Conservation (phyloP, 306 rosid genomes). For the Quercus suber region DNA sequence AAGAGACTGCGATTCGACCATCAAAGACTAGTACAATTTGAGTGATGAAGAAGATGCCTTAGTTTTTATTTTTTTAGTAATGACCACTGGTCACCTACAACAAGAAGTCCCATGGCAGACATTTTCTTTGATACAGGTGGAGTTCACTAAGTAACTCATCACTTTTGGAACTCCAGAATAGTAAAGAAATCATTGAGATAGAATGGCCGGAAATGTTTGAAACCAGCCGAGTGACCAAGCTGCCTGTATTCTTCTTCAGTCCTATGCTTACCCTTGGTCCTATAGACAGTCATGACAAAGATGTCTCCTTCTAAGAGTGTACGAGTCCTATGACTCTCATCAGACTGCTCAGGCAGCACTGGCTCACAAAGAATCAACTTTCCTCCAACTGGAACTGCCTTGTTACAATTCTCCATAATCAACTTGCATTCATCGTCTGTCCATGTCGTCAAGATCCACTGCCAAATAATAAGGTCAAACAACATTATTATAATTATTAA, state of each 20-base stretch:
- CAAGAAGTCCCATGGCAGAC: not conserved
- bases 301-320: conserved; percentile 74
- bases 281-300: conserved; percentile 79
- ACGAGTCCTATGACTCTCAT: conserved; percentile 71
- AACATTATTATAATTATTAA: too few species aligned
- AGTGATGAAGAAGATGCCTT: too few species aligned
- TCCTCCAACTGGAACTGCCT: conserved; percentile 75
- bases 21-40: too few species aligned
- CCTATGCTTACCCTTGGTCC: conserved; percentile 78
- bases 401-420: conserved; percentile 70
- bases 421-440: conserved; percentile 72
- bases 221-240: conserved; percentile 60
- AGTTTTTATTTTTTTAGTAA: too few species aligned
- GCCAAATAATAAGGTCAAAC: conserved; percentile 9
- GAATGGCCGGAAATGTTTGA: conserved; percentile 50
- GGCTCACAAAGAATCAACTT: conserved; percentile 89
- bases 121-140: not conserved
- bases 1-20: too few species aligned
- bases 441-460: conserved; percentile 93
- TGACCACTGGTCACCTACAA: too few species aligned
- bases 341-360: conserved; percentile 65
- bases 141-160: not conserved
- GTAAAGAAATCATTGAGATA: conserved; percentile 62
- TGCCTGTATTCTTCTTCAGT: conserved; percentile 58
- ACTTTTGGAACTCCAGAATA: conserved; percentile 68